phyloP scores from a whole-genome alignment of 257 asterid species.

The Jaltomata sinuosa region DNA sequence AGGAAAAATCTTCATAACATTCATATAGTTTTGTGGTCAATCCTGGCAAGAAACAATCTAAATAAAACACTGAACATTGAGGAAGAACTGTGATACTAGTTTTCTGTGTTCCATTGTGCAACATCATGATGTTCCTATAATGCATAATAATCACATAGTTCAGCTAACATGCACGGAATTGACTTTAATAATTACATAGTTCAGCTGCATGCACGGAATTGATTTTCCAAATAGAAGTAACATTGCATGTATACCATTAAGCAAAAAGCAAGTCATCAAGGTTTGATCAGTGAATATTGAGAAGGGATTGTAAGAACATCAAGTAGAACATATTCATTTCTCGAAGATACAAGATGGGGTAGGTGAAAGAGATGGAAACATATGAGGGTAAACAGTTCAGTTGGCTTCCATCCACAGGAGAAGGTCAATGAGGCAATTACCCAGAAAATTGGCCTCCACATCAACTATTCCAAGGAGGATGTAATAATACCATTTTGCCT shows the following conservation, averaged over 20 bases:
- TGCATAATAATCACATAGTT: neutral
- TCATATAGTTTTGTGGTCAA: neutral
- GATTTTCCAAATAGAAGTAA: neutral
- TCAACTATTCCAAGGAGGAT: slow-evolving; percentile 74
- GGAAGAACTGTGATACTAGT: neutral
- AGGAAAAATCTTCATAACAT: neutral
- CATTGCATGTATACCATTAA: neutral
- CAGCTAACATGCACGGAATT: neutral
- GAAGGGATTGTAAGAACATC: neutral
- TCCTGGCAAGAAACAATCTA: neutral
- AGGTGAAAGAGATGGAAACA: neutral
- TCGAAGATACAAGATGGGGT: neutral
- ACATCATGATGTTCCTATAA: neutral
- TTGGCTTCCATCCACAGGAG: neutral
- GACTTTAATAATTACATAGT: neutral
- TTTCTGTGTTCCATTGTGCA: neutral
- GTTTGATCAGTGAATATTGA: neutral
- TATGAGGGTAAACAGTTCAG: neutral
- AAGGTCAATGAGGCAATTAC: slow-evolving; percentile 27
- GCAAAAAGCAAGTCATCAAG: neutral
- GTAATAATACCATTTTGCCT: slow-evolving; percentile 92
- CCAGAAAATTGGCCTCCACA: slow-evolving; percentile 93
- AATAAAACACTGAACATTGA: neutral
- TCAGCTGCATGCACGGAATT: neutral
- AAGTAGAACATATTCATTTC: neutral